These are phyloP conservation scores for Dillenia turbinata DNA, from an alignment of 164 flowering plant genomes.

Conservation along the genomic window DNA sequence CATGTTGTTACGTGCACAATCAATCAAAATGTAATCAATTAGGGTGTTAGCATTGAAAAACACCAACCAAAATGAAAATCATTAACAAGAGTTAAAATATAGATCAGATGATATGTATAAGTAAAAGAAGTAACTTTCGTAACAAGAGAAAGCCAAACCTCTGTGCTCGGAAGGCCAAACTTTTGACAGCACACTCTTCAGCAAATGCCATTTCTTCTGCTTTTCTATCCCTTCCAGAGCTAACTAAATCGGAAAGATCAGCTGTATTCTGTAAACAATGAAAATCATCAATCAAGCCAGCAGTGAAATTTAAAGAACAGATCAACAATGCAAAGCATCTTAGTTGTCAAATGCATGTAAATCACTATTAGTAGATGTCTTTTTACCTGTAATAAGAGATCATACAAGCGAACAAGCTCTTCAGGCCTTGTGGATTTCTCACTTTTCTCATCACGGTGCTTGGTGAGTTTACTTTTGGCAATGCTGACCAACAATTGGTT, in stretches of 20 bases:
- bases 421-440: conserved; percentile 89
- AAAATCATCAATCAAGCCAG: neutral
- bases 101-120: too few species aligned
- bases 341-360: neutral
- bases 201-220: conserved; percentile 78
- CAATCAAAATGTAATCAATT: too few species aligned
- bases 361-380: neutral
- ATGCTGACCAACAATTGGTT: conserved; percentile 75
- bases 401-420: conserved; percentile 93
- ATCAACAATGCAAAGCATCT: neutral
- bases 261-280: conserved; percentile 61
- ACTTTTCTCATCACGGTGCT: conserved; percentile 63
- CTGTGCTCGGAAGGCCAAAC: conserved; percentile 77
- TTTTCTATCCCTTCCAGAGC: conserved; percentile 90
- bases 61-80: neutral
- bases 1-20: too few species aligned
- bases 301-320: conserved; percentile 3
- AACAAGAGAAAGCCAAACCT: conserved; percentile 42
- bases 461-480: conserved; percentile 68
- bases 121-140: too few species aligned
- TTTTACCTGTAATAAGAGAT: conserved; percentile 83
- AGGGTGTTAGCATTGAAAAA: too few species aligned
- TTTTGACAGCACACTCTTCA: conserved; percentile 71
- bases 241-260: conserved; percentile 90
- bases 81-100: neutral